A percentile compares a stretch with the other conserved stretches of the same genome.
Evolutionary conservation across 2,329 filamentous ascomycete species (phyloP).

Genomic region (Fusarium oxysporum): DNA sequence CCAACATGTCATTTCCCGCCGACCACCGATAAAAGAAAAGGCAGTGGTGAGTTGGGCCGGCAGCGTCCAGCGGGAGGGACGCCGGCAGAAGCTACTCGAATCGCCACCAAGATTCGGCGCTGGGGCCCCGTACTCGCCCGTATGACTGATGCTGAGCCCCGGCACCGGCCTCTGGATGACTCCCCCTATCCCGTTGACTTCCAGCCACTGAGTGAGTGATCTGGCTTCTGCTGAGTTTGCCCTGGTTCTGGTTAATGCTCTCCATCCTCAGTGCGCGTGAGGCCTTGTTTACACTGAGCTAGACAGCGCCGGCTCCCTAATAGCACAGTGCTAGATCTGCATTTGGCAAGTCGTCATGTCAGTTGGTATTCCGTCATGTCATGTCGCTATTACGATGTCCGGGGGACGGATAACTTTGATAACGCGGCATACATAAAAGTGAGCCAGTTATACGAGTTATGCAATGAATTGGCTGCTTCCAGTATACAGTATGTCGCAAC

Average conservation of each 20-base stretch:
- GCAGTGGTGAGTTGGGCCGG: constrained; percentile 8
- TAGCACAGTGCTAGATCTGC: constrained; percentile 30
- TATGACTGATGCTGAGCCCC: constrained; percentile 30
- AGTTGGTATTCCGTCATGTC: constrained; percentile 37
- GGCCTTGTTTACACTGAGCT: constrained; percentile 23
- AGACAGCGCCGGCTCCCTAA: constrained; percentile 1
- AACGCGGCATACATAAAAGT: constrained; percentile 10
- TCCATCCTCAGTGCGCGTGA: constrained; percentile 31
- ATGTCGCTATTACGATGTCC: constrained; percentile 15
- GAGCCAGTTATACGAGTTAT: constrained; percentile 21
- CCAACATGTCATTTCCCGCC: constrained; percentile 44
- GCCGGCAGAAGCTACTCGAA: constrained; percentile 43
- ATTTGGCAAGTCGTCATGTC: constrained; percentile 40
- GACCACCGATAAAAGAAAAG: constrained; percentile 22
- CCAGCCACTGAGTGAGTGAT: constrained; percentile 12
- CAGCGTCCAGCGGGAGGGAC: constrained; percentile 8
- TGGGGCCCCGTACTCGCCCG: constrained; percentile 36
- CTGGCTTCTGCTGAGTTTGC: neutral
- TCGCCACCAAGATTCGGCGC: constrained; percentile 31
- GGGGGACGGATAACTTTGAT: constrained; percentile 16
- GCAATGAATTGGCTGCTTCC: constrained; percentile 7
- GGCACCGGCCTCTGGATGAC: constrained; percentile 40
- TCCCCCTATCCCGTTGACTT: constrained; percentile 17
- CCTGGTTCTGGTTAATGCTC: constrained; percentile 12
- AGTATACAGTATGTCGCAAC: constrained; percentile 20